Evolutionary conservation across 148 eudicot genomes (phyloP).

Genomic region (Simmondsia chinensis): DNA sequence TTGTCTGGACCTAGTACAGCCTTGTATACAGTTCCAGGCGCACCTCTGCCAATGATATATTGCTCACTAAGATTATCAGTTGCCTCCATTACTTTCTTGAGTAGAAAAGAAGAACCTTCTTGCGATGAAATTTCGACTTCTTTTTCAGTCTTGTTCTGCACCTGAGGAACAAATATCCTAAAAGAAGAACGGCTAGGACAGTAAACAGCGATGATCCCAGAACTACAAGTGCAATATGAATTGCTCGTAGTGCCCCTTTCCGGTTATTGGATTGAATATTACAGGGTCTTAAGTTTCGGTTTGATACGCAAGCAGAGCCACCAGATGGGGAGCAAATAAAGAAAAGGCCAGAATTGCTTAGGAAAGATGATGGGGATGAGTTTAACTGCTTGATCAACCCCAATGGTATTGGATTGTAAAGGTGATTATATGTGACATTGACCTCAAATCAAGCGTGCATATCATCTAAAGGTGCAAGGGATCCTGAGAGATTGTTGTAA

Average conservation of each 20-base stretch:
- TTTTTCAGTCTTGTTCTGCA: slow-evolving; percentile 9
- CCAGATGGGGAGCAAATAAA: slow-evolving; percentile 18
- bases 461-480: too few species aligned
- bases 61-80: slow-evolving; percentile 51
- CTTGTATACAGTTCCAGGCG: slow-evolving; percentile 76
- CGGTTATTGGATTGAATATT: slow-evolving; percentile 5
- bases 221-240: slow-evolving; percentile 33
- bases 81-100: slow-evolving; percentile 44
- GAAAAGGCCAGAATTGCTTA: slow-evolving; percentile 51
- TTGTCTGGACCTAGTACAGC: slow-evolving; percentile 39
- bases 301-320: slow-evolving; percentile 17
- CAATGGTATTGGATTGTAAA: too few species aligned
- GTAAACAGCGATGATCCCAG: slow-evolving; percentile 28
- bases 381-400: too few species aligned
- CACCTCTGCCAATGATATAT: slow-evolving; percentile 73
- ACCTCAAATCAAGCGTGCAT: too few species aligned
- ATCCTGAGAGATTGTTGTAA: too few species aligned
- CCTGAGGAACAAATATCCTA: slow-evolving; percentile 17
- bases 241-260: slow-evolving; percentile 8
- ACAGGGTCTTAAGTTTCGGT: slow-evolving; percentile 26
- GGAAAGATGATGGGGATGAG: slow-evolving; percentile 38
- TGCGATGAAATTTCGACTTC: slow-evolving; percentile 25
- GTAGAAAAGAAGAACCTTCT: slow-evolving; percentile 31
- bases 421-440: too few species aligned
- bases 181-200: slow-evolving; percentile 21